phyloP scores from a whole-genome alignment of 305 asterid species.

The Caryopteris hybrid region DNA sequence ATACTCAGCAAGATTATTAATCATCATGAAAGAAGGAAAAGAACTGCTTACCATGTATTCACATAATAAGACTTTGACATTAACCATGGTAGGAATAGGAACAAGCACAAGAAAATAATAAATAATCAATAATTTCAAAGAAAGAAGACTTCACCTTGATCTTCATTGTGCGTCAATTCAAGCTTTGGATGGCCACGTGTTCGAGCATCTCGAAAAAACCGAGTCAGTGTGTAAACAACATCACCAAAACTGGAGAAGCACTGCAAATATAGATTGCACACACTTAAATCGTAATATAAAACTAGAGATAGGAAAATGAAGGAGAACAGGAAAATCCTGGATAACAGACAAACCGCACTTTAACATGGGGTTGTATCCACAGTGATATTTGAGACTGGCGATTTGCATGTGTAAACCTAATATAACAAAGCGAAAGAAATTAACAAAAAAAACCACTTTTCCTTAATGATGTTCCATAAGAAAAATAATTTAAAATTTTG shows the following conservation, averaged over 20 bases:
- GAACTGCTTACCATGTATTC: not conserved
- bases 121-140: slow-evolving; percentile 2
- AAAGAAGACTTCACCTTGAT: slow-evolving; percentile 39
- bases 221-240: slow-evolving; percentile 78
- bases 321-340: slow-evolving; percentile 6
- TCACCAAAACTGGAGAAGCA: slow-evolving; percentile 91
- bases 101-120: slow-evolving; percentile 16
- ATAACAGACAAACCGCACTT: slow-evolving; percentile 52
- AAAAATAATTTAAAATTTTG: not conserved
- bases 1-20: not conserved
- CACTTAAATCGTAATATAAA: slow-evolving; percentile 3
- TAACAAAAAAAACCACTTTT: not conserved
- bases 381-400: slow-evolving; percentile 79
- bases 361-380: slow-evolving; percentile 93
- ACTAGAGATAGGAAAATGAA: slow-evolving; percentile 5
- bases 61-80: slow-evolving; percentile 13
- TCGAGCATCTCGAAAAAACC: slow-evolving; percentile 76
- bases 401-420: slow-evolving; percentile 64
- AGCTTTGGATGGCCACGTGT: slow-evolving; percentile 50
- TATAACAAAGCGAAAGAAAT: slow-evolving; percentile 18
- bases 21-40: slow-evolving; percentile 9
- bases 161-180: slow-evolving; percentile 33
- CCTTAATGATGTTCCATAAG: not conserved
- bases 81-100: slow-evolving; percentile 3
- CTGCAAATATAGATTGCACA: slow-evolving; percentile 41